Conservation (phyloP, 305 asterid genomes). For the Nicotiana rustica region DNA sequence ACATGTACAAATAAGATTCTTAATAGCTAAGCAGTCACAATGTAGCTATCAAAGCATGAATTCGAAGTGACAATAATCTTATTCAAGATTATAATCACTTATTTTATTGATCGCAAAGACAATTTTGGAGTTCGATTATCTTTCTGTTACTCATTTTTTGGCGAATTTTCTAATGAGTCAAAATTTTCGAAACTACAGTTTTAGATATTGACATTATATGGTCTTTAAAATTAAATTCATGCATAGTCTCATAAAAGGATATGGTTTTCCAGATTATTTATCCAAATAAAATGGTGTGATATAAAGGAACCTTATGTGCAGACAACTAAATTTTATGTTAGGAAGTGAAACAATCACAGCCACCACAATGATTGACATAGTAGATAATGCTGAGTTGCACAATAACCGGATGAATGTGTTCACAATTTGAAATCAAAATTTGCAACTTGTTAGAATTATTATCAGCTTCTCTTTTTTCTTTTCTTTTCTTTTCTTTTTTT, state of each 20-base stretch:
- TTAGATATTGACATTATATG: background rate
- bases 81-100: conserved; percentile 8
- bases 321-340: conserved; percentile 3
- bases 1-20: conserved; percentile 9
- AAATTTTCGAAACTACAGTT: background rate
- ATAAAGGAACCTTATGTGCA: background rate
- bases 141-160: background rate
- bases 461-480: no score
- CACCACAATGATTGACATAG: background rate
- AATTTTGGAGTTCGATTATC: background rate
- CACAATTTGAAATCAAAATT: no score
- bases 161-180: background rate
- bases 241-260: background rate
- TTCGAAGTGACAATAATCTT: background rate
- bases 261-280: background rate
- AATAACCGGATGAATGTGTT: no score
- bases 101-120: background rate
- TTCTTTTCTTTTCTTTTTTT: background rate
- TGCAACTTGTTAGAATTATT: no score
- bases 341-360: conserved; percentile 11
- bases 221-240: background rate
- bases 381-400: no score
- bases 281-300: conserved; percentile 4
- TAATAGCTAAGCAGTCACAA: background rate
- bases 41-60: background rate